Evolutionary conservation across 306 rosid species (phyloP), one percentile per base, ranked within the genome.

Genomic region (Malus orientalis): DNA sequence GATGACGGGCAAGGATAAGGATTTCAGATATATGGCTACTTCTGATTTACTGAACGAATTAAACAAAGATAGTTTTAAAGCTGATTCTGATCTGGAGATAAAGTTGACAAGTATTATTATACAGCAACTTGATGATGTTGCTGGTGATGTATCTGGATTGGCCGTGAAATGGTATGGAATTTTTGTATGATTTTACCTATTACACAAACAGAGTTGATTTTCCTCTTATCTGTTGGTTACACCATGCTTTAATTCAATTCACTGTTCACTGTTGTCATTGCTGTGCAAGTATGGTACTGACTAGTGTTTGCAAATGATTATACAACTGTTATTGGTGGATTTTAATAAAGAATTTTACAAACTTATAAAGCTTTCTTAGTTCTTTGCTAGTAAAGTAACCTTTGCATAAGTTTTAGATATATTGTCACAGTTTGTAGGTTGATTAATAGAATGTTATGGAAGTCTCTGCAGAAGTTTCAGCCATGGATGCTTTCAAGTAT

Each of bases 1-100:
- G 97, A 93, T 93, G 93, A 91, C 97, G 1, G 98, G 97, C 61
- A 93, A 93, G 79, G 98, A 93, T 89, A 93, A 93, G 81, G 98
- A 93, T 78, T 93, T 79, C 75, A 87, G 98, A 82, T 93, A 93
- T 38, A 93, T 93, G 98, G 98, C 98, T 11, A 93, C 98, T 54
- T 93, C 96, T 73, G 98, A 93, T 88, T 87, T 93, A 81, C 79
- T 93, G 19, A 91, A 85, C 33, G 98, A 93, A 65, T 77, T 93
- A 74, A 91, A 82, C 84, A 91, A 85, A 81, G 79, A 85, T 0
- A 83, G 81, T 40, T 93, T 93, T 58, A 93, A 84, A 84, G 90
- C 96, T 8, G 98, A 93, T 82, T 33, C 91, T 73, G 96, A 93
- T 73, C 86, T 91, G 20, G 97, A 91, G 89, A 73, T 82, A 1